A percentile compares a stretch with the other conserved stretches of the same genome.
phyloP scores from a whole-genome alignment of 129 eudicot species.

The Lactuca sativa region DNA sequence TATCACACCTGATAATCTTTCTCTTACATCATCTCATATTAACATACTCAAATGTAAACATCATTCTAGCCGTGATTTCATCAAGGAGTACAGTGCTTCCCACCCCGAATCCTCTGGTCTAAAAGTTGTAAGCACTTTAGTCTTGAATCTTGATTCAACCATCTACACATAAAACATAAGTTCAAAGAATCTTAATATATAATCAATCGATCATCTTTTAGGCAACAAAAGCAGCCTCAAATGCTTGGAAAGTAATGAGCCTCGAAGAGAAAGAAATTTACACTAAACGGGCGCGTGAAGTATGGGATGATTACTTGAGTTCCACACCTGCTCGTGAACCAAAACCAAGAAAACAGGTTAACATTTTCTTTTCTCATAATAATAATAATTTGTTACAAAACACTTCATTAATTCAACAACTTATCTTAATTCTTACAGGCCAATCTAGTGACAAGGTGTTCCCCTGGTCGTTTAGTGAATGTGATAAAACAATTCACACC shows the following conservation, averaged over 20 bases:
- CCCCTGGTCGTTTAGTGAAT: slow-evolving; percentile 79
- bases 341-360: slow-evolving; percentile 72
- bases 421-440: slow-evolving; percentile 42
- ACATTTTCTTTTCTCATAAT: not conserved
- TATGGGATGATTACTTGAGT: slow-evolving; percentile 83
- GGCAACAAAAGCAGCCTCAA: slow-evolving; percentile 88
- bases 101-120: slow-evolving; percentile 91
- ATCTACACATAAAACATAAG: not conserved
- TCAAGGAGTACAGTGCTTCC: slow-evolving; percentile 79
- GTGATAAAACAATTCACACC: slow-evolving; percentile 65
- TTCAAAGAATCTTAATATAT: slow-evolving; percentile 1
- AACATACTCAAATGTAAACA: slow-evolving; percentile 23
- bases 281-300: slow-evolving; percentile 83
- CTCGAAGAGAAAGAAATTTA: slow-evolving; percentile 68
- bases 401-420: not conserved
- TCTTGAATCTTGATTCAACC: slow-evolving; percentile 7
- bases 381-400: not conserved
- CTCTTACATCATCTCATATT: not conserved
- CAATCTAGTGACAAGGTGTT: slow-evolving; percentile 78
- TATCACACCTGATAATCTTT: not conserved
- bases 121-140: slow-evolving; percentile 53
- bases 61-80: slow-evolving; percentile 67
- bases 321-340: slow-evolving; percentile 65
- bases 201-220: slow-evolving; percentile 13
- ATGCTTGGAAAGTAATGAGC: slow-evolving; percentile 85